These are phyloP conservation scores for Dionaea muscipula DNA, from an alignment of 179 eudicot genomes.

Conservation along the genomic window DNA sequence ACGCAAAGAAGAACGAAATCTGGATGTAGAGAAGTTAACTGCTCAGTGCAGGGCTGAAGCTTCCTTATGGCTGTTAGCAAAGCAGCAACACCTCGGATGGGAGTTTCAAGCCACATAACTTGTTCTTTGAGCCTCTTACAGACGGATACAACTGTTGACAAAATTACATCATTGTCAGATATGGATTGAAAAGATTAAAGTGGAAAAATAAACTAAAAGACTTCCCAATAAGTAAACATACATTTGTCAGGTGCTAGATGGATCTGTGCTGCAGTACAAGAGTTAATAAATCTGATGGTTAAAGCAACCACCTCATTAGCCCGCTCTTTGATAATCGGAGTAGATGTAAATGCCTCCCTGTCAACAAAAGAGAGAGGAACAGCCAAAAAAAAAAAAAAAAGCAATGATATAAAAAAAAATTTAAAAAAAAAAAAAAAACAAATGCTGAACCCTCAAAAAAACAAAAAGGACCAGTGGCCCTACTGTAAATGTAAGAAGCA, in stretches of 20 bases:
- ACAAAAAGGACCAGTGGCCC: no score
- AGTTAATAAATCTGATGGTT: conserved; percentile 45
- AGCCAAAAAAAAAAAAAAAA: neutral
- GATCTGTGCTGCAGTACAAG: conserved; percentile 60
- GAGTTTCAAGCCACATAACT: conserved; percentile 47
- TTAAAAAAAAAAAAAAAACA: no score
- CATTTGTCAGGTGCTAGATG: conserved; percentile 78
- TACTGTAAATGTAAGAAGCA: no score
- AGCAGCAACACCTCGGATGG: conserved; percentile 74
- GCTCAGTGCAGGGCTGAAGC: conserved; percentile 61
- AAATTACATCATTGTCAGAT: conserved; percentile 3
- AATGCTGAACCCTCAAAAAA: no score
- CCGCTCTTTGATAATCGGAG: conserved; percentile 38
- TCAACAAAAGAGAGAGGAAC: conserved; percentile 3
- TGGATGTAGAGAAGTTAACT: conserved; percentile 68
- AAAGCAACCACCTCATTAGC: conserved; percentile 30
- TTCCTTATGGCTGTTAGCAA: conserved; percentile 59
- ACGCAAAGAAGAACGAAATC: conserved; percentile 78
- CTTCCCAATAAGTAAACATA: conserved; percentile 14
- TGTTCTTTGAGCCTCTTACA: conserved; percentile 76
- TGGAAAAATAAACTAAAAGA: neutral
- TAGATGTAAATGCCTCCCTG: conserved; percentile 65
- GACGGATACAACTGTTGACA: conserved; percentile 48
- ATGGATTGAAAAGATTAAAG: conserved; percentile 6
- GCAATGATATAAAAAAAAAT: neutral